These are phyloP conservation scores for Metrosideros polymorpha DNA, from an alignment of 441 rosid genomes.

Conservation along the genomic window DNA sequence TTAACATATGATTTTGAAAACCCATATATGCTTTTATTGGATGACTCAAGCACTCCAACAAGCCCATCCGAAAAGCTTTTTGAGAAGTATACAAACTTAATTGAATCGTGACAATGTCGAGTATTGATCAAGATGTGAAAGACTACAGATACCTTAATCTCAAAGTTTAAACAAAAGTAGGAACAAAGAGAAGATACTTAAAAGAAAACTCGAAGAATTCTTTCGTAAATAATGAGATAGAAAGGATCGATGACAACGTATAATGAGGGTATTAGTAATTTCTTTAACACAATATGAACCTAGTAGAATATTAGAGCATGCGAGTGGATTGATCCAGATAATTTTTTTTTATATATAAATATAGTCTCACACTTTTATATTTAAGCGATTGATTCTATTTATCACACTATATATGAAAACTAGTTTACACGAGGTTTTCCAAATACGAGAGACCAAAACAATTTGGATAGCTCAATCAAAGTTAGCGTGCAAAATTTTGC, in stretches of 20 bases:
- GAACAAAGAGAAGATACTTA: not conserved
- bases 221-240: not conserved
- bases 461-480: not conserved
- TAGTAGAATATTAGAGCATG: not conserved
- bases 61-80: no score
- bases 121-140: no score
- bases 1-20: no score
- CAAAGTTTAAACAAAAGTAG: no score
- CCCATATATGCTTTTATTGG: no score
- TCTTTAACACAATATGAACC: rapidly evolving
- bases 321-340: not conserved
- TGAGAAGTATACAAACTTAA: no score
- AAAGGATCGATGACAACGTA: not conserved
- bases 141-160: no score
- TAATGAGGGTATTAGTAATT: not conserved
- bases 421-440: no score
- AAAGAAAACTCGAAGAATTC: not conserved
- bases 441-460: not conserved
- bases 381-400: not conserved
- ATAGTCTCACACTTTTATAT: no score
- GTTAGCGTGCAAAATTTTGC: not conserved
- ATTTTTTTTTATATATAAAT: no score
- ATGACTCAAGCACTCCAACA: no score
- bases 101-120: no score
- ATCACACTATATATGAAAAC: not conserved